Evolutionary conservation across 1,139 yeast genomes (phyloP).

Genomic region (Fermentozyma sake): DNA sequence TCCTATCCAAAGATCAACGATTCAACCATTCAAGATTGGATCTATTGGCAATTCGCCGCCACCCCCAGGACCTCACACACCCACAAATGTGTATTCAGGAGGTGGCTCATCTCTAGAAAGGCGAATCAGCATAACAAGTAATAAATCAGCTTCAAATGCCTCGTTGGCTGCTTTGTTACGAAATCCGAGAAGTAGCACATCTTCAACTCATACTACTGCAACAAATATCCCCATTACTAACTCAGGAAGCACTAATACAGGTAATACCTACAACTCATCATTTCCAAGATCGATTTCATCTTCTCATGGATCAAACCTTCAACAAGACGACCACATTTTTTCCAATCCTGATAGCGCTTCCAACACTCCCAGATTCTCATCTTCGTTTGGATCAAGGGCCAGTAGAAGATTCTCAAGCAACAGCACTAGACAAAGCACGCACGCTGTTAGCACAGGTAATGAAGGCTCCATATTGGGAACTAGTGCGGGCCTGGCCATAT

Average conservation of each 20-base stretch:
- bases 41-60: slow-evolving; percentile 53
- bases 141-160: slow-evolving; percentile 50
- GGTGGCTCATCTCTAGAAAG: slow-evolving; percentile 35
- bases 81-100: slow-evolving; percentile 9
- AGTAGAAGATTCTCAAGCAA: slow-evolving; percentile 40
- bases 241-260: slow-evolving; percentile 9
- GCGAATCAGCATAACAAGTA: slow-evolving; percentile 41
- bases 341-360: slow-evolving; percentile 19
- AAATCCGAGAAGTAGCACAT: slow-evolving; percentile 36
- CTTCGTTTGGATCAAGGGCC: slow-evolving; percentile 54
- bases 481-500: slow-evolving; percentile 32
- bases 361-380: slow-evolving; percentile 45
- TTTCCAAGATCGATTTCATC: slow-evolving; percentile 40
- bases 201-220: slow-evolving; percentile 25
- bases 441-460: slow-evolving; percentile 19
- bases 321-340: slow-evolving; percentile 21
- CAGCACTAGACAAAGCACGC: slow-evolving; percentile 26
- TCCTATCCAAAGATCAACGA: slow-evolving; percentile 27
- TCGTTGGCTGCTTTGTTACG: slow-evolving; percentile 51
- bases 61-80: slow-evolving; percentile 17
- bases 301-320: slow-evolving; percentile 34
- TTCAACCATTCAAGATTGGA: slow-evolving; percentile 61
- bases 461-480: slow-evolving; percentile 27
- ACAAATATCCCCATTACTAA: slow-evolving; percentile 24
- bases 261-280: slow-evolving; percentile 14